Base-by-base conservation (phyloP, 495 filamentous ascomycete genomes). In the Arthonia radiata region DNA sequence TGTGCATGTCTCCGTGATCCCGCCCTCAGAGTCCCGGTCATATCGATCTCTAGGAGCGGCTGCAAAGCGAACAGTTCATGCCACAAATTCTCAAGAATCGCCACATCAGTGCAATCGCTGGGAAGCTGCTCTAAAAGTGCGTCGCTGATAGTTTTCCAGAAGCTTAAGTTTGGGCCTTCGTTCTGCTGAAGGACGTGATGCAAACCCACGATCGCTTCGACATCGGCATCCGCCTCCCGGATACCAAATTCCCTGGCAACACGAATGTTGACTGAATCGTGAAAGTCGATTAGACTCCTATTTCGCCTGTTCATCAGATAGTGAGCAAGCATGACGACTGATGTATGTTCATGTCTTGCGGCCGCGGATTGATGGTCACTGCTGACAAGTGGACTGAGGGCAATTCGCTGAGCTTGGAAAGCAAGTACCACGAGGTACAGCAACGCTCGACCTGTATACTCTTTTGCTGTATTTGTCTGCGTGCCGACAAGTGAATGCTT, bases 31-130 rank as follows among this genome's bases (percentile, higher is more conserved):
- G 76, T 47, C 1, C 83, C 83, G 35, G 49, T 42, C 11, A 44
- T 42, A 42, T 93, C 70, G 25, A 97, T 59, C 34, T 90, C 80
- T 13, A 62, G 49, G 3, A 83, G 52, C 2, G 86, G 83, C 7
- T 91, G 47, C 2, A 79, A 41, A 0, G 63, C 65, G 37, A 83
- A 89, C 22, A 80, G 33, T n/a, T 55, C 48, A 19, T 58, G 57
- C 86, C 86, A 97, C 5, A 56, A 44, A 4, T 42, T 42, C 40
- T 97, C 86, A 18, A 89, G 57, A 8, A 38, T 32, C 8, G 43
- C 43, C 15, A 71, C 46, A 36, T 82, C 59, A 12, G 41, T 44
- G n/a, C 40, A 35, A 14, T 36, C 30, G 3, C 41, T 36, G n/a
- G 50, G 27, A 3, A 30, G 24, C 8, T 45, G 31, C 3, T 15